Percentiles rank a stretch among this genome's conserved stretches.
Conservation (phyloP, 176 grass and related monocot species). For the Canna indica region DNA sequence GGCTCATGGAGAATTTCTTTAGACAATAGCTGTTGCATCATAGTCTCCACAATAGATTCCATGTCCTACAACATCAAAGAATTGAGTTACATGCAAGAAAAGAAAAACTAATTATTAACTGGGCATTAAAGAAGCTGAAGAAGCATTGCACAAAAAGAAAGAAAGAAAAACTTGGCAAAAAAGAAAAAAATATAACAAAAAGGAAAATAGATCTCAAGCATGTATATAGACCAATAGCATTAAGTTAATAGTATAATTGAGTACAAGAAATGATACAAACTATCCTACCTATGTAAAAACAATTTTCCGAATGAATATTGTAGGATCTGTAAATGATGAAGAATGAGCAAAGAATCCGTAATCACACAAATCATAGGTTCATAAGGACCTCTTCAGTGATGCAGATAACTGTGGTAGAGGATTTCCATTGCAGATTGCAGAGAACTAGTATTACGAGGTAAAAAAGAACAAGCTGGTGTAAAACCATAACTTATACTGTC, state of each 20-base stretch:
- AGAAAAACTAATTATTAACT: background rate
- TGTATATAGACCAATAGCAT: background rate
- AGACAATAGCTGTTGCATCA: constrained; percentile 96
- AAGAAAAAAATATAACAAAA: background rate
- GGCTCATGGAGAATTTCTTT: constrained; percentile 95
- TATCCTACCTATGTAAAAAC: background rate
- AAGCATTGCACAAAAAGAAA: no score
- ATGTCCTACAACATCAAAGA: constrained; percentile 49
- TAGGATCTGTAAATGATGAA: no score
- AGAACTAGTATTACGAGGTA: no score
- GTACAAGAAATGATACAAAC: background rate
- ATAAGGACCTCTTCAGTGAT: no score
- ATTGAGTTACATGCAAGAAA: background rate
- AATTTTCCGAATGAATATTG: background rate
- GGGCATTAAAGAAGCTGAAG: background rate
- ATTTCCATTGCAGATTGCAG: no score
- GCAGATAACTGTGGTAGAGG: no score
- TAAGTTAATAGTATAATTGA: background rate
- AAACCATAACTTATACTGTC: no score
- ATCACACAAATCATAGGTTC: no score
- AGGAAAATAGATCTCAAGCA: background rate
- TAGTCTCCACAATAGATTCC: constrained; percentile 91
- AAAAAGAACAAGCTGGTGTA: no score
- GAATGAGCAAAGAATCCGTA: no score
- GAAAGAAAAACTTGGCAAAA: background rate